These are phyloP conservation scores for Sporothrix globosa DNA, from an alignment of 2,329 filamentous ascomycete species.

Conservation along the genomic window DNA sequence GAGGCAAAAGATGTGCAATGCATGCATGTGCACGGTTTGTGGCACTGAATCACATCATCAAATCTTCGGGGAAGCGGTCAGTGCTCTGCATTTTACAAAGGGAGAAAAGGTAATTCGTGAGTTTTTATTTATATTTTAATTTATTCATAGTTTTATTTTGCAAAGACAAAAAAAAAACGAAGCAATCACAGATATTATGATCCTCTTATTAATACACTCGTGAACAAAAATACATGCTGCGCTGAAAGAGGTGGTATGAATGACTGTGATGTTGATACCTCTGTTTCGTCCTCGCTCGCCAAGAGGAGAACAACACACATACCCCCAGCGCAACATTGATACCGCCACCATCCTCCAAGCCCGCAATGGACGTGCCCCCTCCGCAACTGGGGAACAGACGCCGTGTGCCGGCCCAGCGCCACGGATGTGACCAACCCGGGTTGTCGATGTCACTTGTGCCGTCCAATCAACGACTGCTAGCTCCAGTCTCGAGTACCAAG, in stretches of 20 bases:
- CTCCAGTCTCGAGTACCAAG: neutral
- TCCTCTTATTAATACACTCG: too few species aligned
- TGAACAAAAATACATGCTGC: too few species aligned
- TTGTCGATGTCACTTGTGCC: neutral
- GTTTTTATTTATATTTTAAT: neutral
- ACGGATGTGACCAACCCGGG: conserved; percentile 6
- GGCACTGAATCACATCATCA: conserved; percentile 1
- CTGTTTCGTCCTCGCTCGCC: neutral
- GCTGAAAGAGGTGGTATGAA: too few species aligned
- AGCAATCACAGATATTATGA: too few species aligned
- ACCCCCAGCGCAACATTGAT: neutral
- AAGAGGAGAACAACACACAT: neutral
- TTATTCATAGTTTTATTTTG: neutral
- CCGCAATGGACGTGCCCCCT: neutral
- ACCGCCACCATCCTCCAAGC: neutral
- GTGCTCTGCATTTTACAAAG: neutral
- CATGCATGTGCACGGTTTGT: neutral
- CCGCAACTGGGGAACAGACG: neutral
- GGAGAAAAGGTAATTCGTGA: neutral
- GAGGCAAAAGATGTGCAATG: neutral
- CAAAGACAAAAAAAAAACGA: too few species aligned
- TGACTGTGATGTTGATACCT: too few species aligned
- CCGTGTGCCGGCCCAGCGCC: conserved; percentile 15
- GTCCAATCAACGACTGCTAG: neutral
- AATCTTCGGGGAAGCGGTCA: neutral